Evolutionary conservation across 495 filamentous ascomycete genomes (phyloP), one percentile per base, ranked within the genome.

Genomic region (Aspergillus affinis): DNA sequence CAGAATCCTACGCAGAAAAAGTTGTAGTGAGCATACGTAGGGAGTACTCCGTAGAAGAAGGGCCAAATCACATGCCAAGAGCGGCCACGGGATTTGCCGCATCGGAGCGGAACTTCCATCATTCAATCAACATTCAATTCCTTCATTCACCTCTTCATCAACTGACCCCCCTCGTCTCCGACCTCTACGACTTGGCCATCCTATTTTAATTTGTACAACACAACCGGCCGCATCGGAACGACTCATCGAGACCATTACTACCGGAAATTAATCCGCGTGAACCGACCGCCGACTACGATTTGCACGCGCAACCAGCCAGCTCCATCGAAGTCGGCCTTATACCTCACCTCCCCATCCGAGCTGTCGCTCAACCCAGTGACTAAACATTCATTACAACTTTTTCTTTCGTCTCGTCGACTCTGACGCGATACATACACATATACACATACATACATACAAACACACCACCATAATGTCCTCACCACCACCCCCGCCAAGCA

Each of bases 391-490:
- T 26, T 26, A 26, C 48, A 49, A 17, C n/a, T n/a, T n/a, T n/a
- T 20, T 8, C 10, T 10, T 17, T 15, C 6, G 21, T 15, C 48
- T 20, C 48, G 6, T 20, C 23, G 48, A 49, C n/a, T 4, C 48
- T 5, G 13, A 41, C 9, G 21, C 47, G 47, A 20, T 49, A 52
- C 7, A 29, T 10, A 2, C 50, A 52, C 17, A 51, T 48, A 20
- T 20, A 26, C 46, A 19, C 44, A 47, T 7, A 45, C 32, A 57
- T 5, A 27, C 23, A 36, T 56, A 57, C 20, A 41, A 29, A 45
- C 12, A 10, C 20, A 55, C 21, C 20, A 26, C 45, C 63, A 70
- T 67, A 50, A 80, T 81, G 78, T 79, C 78, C 30, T 78, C 77
- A 54, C 77, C 78, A 64, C 78, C 78, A 32, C 71, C 36, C 36